Conservation (phyloP, 1,139 yeast genomes). For the Protomyces lactucae-debilis region DNA sequence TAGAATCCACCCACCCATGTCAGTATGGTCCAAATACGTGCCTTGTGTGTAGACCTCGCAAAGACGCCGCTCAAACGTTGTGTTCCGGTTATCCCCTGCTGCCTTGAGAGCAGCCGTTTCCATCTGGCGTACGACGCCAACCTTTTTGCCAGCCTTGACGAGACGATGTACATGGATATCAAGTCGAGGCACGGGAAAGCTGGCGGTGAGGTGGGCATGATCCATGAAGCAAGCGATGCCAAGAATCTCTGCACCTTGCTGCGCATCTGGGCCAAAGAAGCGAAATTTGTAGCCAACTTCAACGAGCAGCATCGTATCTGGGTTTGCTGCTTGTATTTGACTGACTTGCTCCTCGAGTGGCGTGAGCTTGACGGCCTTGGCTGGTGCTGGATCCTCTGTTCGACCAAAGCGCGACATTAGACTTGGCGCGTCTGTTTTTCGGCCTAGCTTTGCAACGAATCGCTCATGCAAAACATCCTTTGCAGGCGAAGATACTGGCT, state of each 20-base stretch:
- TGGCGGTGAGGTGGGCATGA: constrained; percentile 73
- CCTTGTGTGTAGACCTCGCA: constrained; percentile 77
- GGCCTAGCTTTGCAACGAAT: constrained; percentile 16
- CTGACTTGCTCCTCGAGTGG: constrained; percentile 77
- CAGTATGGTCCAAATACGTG: constrained; percentile 62
- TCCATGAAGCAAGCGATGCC: constrained; percentile 70
- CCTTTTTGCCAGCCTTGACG: constrained; percentile 60
- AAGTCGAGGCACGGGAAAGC: constrained; percentile 72
- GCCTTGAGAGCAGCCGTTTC: constrained; percentile 75
- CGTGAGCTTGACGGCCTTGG: constrained; percentile 44
- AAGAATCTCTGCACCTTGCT: constrained; percentile 56
- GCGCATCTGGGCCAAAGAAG: constrained; percentile 81
- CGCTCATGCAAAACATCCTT: constrained; percentile 1
- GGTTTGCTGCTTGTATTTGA: constrained; percentile 54
- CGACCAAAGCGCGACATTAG: not conserved
- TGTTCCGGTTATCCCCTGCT: constrained; percentile 44
- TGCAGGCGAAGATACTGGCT: constrained; percentile 5
- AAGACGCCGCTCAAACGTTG: constrained; percentile 62
- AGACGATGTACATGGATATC: constrained; percentile 68
- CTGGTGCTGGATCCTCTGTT: not conserved
- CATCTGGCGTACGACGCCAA: constrained; percentile 80
- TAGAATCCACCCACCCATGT: constrained; percentile 27
- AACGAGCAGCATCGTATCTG: constrained; percentile 66
- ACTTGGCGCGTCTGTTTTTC: not conserved
- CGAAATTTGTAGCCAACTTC: constrained; percentile 91